Conservation (phyloP, 1,284 basidiomycete species). For the Singerocomus inundabilis region DNA sequence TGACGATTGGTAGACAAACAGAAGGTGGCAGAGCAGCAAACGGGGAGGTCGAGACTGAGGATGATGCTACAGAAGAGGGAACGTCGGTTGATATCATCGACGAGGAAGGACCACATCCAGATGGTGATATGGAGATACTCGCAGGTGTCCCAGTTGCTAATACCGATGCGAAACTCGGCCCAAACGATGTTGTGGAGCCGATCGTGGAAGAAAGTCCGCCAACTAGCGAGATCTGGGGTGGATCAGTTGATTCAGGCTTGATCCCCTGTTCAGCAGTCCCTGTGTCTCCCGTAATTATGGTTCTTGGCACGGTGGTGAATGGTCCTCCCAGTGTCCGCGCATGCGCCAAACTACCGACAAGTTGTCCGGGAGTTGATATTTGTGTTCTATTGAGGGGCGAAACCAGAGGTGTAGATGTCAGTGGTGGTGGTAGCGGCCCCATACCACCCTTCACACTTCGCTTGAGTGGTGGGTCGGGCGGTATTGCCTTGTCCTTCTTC, state of each 20-base stretch:
- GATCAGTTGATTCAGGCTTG: conserved; percentile 8
- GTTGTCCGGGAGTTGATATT: background rate
- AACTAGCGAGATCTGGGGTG: background rate
- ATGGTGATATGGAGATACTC: background rate
- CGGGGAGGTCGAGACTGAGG: conserved; percentile 17
- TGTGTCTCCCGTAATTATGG: background rate
- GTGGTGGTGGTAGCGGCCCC: conserved; percentile 58
- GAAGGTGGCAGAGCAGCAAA: conserved; percentile 28
- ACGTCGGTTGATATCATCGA: conserved; percentile 3
- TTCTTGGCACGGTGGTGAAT: conserved; percentile 8
- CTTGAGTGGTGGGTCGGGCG: conserved; percentile 60
- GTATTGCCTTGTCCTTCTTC: conserved; percentile 52
- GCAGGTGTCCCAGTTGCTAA: background rate
- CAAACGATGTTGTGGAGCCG: conserved; percentile 3
- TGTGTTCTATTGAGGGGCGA: conserved; percentile 19
- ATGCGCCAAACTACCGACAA: background rate
- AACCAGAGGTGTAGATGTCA: conserved; percentile 60
- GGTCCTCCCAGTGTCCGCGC: background rate
- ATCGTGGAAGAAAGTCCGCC: conserved; percentile 1
- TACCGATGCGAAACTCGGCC: background rate
- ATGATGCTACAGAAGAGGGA: conserved; percentile 23
- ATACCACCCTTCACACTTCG: conserved; percentile 61
- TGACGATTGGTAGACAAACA: conserved; percentile 57
- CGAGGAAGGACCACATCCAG: conserved; percentile 12
- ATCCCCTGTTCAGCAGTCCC: background rate